A percentile compares a stretch with the other conserved stretches of the same genome.
These are phyloP conservation scores for Ambrosia trifida DNA, from an alignment of 129 eudicot genomes.

Conservation along the genomic window DNA sequence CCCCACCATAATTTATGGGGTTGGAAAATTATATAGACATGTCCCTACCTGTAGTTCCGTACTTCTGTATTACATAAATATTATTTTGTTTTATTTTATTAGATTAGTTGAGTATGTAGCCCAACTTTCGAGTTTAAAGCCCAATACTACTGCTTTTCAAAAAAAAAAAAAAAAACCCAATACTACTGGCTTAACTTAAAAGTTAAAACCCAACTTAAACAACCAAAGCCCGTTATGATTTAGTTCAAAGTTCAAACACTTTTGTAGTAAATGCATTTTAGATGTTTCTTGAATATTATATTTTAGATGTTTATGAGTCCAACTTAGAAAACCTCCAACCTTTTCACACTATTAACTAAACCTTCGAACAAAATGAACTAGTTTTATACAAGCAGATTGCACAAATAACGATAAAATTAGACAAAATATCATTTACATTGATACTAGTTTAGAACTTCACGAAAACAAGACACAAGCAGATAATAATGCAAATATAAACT, in stretches of 20 bases:
- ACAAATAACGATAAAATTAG: neutral
- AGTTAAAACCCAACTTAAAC: neutral
- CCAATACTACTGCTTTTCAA: neutral
- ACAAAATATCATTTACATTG: neutral
- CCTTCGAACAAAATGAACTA: too few relatives aligned
- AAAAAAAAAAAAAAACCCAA: too few relatives aligned
- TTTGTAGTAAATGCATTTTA: neutral
- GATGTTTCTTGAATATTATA: too few relatives aligned
- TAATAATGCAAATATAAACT: too few relatives aligned
- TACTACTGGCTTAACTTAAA: neutral
- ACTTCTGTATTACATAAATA: too few relatives aligned
- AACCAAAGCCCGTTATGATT: neutral
- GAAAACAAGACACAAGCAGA: neutral
- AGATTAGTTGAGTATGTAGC: neutral
- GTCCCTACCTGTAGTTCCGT: neutral
- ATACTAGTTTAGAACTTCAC: neutral
- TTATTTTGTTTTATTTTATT: too few relatives aligned
- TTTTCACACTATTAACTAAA: too few relatives aligned
- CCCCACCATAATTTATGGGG: neutral
- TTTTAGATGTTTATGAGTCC: too few relatives aligned
- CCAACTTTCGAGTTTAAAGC: neutral
- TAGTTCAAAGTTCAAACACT: neutral
- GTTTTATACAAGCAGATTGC: too few relatives aligned
- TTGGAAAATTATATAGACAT: constrained; percentile 6
- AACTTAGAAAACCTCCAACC: too few relatives aligned